Conservation (phyloP, 1,284 basidiomycete genomes). For the Cutaneotrichosporon cutaneum region DNA sequence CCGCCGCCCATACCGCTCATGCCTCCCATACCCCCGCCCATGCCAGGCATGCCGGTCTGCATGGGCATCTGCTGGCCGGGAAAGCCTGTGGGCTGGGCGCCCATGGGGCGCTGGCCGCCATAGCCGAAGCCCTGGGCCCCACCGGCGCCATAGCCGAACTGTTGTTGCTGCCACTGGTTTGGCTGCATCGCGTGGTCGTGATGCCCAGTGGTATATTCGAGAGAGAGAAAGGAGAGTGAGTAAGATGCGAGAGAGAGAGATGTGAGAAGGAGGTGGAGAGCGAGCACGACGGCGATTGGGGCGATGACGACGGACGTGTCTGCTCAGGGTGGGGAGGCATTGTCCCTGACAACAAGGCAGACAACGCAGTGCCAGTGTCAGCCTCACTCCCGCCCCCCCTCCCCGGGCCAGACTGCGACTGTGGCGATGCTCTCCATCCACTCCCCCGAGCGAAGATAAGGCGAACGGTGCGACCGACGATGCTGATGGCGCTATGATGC, state of each 20-base stretch:
- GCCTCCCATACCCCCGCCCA: constrained; percentile 5
- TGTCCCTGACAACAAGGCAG: no score
- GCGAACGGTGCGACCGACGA: no score
- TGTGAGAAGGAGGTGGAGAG: neutral
- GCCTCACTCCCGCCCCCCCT: no score
- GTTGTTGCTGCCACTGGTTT: constrained; percentile 39
- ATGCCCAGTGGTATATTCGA: constrained; percentile 14
- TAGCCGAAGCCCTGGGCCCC: constrained; percentile 34
- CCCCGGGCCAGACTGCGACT: no score
- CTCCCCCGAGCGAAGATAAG: no score
- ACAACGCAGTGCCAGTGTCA: no score
- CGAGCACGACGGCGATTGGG: no score
- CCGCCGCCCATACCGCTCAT: constrained; percentile 15
- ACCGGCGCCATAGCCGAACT: constrained; percentile 25
- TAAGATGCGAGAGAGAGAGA: neutral
- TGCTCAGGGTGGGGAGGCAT: no score
- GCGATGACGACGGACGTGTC: no score
- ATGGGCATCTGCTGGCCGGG: constrained; percentile 55
- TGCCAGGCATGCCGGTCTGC: constrained; percentile 55
- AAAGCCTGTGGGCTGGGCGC: constrained; percentile 42
- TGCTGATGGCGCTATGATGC: no score
- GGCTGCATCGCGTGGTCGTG: constrained; percentile 24
- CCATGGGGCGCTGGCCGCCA: constrained; percentile 29
- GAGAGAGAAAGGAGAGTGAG: neutral
- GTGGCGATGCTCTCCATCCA: no score